Base-by-base conservation (phyloP, 345 rosid genomes). In the Brassica cretica region DNA sequence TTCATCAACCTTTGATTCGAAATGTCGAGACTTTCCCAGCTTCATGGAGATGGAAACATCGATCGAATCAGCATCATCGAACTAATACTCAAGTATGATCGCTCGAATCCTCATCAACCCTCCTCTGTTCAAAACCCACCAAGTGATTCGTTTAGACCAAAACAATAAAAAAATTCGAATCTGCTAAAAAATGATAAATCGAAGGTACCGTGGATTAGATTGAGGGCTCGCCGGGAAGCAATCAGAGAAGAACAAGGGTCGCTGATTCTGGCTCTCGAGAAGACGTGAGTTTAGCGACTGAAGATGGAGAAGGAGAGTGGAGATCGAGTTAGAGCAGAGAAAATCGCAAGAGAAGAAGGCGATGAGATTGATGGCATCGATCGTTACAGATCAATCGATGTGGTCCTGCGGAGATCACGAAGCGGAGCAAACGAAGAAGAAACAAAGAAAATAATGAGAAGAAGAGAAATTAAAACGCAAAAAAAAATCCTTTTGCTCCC, bases 41-140 rank as follows among this genome's bases (percentile, higher is more conserved):
- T 90, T 84, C 2, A 84, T 84, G 12, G 98, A 83, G 51, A 92
- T 86, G n/a, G 94, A 80, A 66, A 71, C 27, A 94, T 89, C 16
- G 97, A 87, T 56, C 98, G 85, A 74, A 32, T 67, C 39, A 60
- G 76, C 81, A 12, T 76, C 83, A 70, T 76, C 77, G 7, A 71
- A 75, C 32, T 67, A 59, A 67, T 76, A 76, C 41, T 84, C 88
- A 11, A 87, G 82, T 72, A 68, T 64, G 77, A 90, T 89, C 88
- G 10, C 35, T 51, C 82, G 24, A 82, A 37, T 32, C 35, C 35
- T 32, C 35, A 70, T 80, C 80, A 39, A 78, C 81, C 62, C 76
- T 84, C 11, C 85, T 88, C 82, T 76, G 14, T 35, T 8, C 3
- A 35, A 35, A 59, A 72, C 39, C 71, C 71, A 30, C 46, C 3